phyloP scores from a whole-genome alignment of 1,284 basidiomycete species.

The Coniferiporia sulphurascens region DNA sequence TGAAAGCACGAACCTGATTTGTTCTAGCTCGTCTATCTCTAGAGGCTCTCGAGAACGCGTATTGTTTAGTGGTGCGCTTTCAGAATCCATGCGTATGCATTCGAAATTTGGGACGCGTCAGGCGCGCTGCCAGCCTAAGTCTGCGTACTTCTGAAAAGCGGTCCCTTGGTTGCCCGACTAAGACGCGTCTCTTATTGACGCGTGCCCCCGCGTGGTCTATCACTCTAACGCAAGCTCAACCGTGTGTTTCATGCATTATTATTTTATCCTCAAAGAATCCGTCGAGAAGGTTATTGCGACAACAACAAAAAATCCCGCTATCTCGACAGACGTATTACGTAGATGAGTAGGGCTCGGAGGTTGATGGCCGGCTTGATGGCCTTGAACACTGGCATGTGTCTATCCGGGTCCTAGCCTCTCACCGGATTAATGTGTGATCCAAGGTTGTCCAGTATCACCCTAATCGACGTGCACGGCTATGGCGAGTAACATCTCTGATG shows the following conservation, averaged over 20 bases:
- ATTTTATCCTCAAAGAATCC: too few species aligned
- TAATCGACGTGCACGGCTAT: not conserved
- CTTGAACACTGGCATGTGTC: too few species aligned
- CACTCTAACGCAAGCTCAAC: too few species aligned
- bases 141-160: too few species aligned
- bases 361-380: too few species aligned
- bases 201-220: not conserved
- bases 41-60: not conserved
- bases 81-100: conserved; percentile 17
- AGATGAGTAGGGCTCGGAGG: too few species aligned
- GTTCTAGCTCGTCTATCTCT: conserved; percentile 28
- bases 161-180: not conserved
- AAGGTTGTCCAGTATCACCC: not conserved
- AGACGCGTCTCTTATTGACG: not conserved
- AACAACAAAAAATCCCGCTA: too few species aligned
- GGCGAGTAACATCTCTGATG: conserved; percentile 36
- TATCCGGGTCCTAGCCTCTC: too few species aligned
- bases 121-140: not conserved
- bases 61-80: conserved; percentile 3
- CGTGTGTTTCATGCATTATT: too few species aligned
- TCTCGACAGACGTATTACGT: too few species aligned
- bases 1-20: conserved; percentile 26
- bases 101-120: conserved; percentile 1
- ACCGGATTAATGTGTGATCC: too few species aligned
- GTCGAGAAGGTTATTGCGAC: too few species aligned